A percentile compares a stretch with the other conserved stretches of the same genome.
phyloP scores from a whole-genome alignment of 129 eudicot genomes.

The Chrysanthemum makinoi region DNA sequence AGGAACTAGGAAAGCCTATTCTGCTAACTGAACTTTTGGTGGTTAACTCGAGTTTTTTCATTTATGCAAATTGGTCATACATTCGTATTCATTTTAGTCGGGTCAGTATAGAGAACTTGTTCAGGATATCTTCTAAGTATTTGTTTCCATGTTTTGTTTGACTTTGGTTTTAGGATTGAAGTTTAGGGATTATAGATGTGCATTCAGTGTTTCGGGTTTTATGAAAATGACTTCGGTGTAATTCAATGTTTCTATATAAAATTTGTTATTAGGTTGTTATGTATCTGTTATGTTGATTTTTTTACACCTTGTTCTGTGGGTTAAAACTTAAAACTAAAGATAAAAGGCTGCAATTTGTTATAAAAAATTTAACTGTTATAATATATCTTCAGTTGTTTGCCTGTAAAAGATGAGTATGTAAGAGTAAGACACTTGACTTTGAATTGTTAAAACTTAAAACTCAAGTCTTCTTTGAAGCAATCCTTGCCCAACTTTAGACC shows the following conservation, averaged over 20 bases:
- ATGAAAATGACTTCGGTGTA: conserved; percentile 18
- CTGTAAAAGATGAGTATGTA: no score
- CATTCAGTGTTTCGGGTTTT: no score
- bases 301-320: conserved; percentile 4
- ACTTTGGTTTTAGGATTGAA: not conserved
- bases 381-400: no score
- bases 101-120: not conserved
- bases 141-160: not conserved
- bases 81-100: not conserved
- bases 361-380: no score
- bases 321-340: no score
- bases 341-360: no score
- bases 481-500: no score
- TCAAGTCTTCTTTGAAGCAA: no score
- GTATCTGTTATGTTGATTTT: not conserved
- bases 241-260: not conserved
- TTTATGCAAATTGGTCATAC: conserved; percentile 8
- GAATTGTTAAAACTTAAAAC: no score
- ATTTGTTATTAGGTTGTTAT: no score
- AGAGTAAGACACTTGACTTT: no score
- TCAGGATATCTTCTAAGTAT: not conserved
- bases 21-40: conserved; percentile 4
- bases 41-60: not conserved
- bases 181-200: no score
- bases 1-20: not conserved